Evolutionary conservation across 2,329 filamentous ascomycete species (phyloP).

Genomic region (Aspergillus ochraceoroseus): DNA sequence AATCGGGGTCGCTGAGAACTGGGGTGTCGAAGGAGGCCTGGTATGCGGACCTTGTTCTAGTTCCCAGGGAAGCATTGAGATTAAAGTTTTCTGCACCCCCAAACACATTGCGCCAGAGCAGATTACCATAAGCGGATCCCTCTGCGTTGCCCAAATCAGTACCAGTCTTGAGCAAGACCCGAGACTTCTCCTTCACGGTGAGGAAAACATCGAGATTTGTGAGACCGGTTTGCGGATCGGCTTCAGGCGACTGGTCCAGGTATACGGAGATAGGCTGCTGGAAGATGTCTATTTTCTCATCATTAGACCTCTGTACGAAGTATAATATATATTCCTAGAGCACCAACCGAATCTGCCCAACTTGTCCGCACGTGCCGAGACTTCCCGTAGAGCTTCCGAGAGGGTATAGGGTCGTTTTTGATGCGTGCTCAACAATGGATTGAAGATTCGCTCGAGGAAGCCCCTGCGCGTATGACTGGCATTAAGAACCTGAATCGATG

Average conservation of each 20-base stretch:
- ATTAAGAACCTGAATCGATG: constrained; percentile 76
- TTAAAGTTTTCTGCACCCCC: constrained; percentile 88
- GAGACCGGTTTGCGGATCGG: constrained; percentile 56
- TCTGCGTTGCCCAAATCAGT: constrained; percentile 92
- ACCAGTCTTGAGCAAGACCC: constrained; percentile 84
- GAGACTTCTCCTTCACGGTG: constrained; percentile 70
- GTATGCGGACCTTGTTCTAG: constrained; percentile 85
- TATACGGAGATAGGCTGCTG: constrained; percentile 76
- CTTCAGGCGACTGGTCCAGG: constrained; percentile 69
- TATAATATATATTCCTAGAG: neutral
- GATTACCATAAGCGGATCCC: constrained; percentile 84
- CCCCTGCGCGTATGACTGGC: constrained; percentile 74
- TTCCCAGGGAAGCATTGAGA: constrained; percentile 81
- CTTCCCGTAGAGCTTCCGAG: constrained; percentile 67
- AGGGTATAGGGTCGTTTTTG: constrained; percentile 68
- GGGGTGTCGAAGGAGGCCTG: constrained; percentile 80
- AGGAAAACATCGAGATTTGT: constrained; percentile 79
- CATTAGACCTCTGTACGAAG: constrained; percentile 14
- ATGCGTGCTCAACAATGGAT: constrained; percentile 68
- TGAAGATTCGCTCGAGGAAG: constrained; percentile 78
- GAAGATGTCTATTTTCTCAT: constrained; percentile 65
- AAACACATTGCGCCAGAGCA: constrained; percentile 85
- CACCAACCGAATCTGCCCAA: constrained; percentile 71
- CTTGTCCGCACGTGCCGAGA: constrained; percentile 67
- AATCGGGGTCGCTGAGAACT: constrained; percentile 75